Evolutionary conservation across 768 basidiomycete species (phyloP).

Genomic region (Boletus subcaerulescens): DNA sequence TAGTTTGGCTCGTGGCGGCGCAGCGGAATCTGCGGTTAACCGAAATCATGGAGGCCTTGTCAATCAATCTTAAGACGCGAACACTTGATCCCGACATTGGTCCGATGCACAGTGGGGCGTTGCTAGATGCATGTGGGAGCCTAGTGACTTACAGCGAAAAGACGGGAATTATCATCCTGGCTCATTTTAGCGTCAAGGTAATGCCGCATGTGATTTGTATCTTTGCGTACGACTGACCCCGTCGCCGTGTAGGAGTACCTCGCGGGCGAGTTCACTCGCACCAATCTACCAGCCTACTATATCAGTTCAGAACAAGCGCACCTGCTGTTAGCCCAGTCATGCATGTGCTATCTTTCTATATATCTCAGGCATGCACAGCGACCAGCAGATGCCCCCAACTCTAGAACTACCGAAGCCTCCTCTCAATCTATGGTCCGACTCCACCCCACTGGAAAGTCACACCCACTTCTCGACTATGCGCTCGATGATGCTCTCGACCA

Average conservation of each 20-base stretch:
- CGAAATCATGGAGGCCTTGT: conserved; percentile 1
- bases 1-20: conserved; percentile 2
- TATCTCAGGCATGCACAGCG: background rate
- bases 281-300: background rate
- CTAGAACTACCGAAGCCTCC: background rate
- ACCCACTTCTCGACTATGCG: background rate
- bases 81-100: background rate
- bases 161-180: background rate
- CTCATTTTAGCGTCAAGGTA: conserved; percentile 6
- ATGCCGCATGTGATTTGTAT: background rate
- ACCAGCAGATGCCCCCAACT: background rate
- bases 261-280: background rate
- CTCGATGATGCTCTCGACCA: background rate
- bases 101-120: conserved; percentile 3
- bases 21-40: background rate
- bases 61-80: background rate
- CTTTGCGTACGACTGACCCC: background rate
- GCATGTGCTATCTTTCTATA: conserved; percentile 6
- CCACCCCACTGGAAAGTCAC: background rate
- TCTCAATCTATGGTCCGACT: background rate
- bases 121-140: conserved; percentile 9
- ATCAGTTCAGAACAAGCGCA: background rate
- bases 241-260: background rate
- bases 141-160: conserved; percentile 1
- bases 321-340: background rate